Percentiles rank a stretch among this genome's conserved stretches.
Evolutionary conservation across 345 rosid genomes (phyloP).

Genomic region (Theobroma cacao): DNA sequence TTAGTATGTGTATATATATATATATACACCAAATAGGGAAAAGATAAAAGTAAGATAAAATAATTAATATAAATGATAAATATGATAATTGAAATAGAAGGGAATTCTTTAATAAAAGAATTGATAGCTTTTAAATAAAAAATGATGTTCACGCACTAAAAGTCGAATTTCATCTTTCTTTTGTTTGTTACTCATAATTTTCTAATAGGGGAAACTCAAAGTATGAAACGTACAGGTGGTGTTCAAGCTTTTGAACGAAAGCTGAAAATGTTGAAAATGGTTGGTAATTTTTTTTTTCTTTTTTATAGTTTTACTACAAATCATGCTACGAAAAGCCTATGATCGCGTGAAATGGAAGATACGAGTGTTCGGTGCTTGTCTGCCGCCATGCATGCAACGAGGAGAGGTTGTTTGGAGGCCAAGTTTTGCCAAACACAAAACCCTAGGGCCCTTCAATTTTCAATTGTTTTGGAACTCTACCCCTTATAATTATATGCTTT

Average conservation of each 20-base stretch:
- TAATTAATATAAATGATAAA: no score
- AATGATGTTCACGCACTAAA: no score
- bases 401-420: slow-evolving; percentile 26
- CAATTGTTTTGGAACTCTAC: neutral
- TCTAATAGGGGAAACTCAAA: slow-evolving; percentile 38
- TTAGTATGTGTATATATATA: no score
- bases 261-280: neutral
- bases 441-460: neutral
- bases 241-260: slow-evolving; percentile 19
- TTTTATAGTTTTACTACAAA: slow-evolving; percentile 10
- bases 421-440: slow-evolving; percentile 8
- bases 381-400: slow-evolving; percentile 61
- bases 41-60: no score
- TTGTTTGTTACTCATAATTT: no score
- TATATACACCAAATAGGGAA: no score
- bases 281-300: neutral
- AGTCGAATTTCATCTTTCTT: no score
- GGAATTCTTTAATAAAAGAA: no score
- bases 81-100: no score
- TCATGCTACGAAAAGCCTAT: slow-evolving; percentile 19
- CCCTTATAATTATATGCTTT: neutral
- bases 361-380: slow-evolving; percentile 43
- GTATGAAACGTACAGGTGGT: neutral
- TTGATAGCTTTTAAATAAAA: no score
- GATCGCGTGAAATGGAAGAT: slow-evolving; percentile 55